A percentile compares a stretch with the other conserved stretches of the same genome.
Conservation (phyloP, 768 basidiomycete species). For the Holtermannia corniformis region DNA sequence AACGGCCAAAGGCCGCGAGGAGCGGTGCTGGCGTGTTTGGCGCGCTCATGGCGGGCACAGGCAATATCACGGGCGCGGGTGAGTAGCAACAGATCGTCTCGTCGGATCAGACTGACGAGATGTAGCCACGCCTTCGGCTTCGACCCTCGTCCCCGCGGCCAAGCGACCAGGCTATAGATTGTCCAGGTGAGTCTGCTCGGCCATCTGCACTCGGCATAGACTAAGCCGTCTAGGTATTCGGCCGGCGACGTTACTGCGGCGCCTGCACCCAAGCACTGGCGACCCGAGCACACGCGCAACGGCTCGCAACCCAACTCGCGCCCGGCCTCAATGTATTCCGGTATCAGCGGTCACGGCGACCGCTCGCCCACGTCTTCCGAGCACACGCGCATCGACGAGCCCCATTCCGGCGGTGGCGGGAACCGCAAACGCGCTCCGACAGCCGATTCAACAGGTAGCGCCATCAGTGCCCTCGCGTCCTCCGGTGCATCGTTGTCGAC, state of each 20-base stretch:
- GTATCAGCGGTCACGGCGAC: constrained; percentile 8
- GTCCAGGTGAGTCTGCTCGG: too few relatives aligned
- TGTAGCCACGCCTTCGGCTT: constrained; percentile 28
- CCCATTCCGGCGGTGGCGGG: not conserved
- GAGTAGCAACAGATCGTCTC: constrained; percentile 44
- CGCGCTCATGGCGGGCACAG: constrained; percentile 61
- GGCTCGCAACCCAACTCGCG: constrained; percentile 7
- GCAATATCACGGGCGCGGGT: constrained; percentile 56
- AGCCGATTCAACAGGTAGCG: not conserved
- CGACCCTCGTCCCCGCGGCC: constrained; percentile 53
- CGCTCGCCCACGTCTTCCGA: not conserved
- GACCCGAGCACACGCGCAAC: not conserved
- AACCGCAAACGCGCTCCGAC: constrained; percentile 3
- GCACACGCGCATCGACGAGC: not conserved
- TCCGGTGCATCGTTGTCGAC: not conserved
- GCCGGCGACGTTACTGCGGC: constrained; percentile 3
- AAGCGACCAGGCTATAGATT: constrained; percentile 52
- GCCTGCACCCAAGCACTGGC: not conserved
- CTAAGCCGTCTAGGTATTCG: too few relatives aligned
- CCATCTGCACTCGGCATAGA: too few relatives aligned
- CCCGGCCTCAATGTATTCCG: constrained; percentile 16
- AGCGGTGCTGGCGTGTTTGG: constrained; percentile 59
- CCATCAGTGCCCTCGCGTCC: not conserved
- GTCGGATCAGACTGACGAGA: too few relatives aligned
- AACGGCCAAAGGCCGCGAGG: constrained; percentile 44